Percentiles rank a stretch among this genome's conserved stretches.
These are phyloP conservation scores for Saururus chinensis DNA, from an alignment of 164 flowering plant species.

Conservation along the genomic window DNA sequence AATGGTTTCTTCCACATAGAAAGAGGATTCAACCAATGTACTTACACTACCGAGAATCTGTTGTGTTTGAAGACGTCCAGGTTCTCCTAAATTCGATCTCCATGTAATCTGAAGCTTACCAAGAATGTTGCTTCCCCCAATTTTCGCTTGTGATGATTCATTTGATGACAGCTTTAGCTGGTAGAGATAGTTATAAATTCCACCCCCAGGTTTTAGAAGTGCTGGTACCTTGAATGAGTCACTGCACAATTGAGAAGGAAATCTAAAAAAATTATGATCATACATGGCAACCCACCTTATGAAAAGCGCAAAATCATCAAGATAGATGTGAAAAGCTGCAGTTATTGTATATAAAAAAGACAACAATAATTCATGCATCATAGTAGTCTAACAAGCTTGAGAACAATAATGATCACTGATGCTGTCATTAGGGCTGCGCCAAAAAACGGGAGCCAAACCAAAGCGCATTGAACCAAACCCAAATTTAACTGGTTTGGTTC, in stretches of 20 bases:
- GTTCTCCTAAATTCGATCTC: constrained; percentile 98
- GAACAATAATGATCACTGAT: neutral
- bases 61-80: constrained; percentile 97
- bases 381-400: neutral
- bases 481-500: too few relatives aligned
- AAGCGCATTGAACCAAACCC: too few relatives aligned
- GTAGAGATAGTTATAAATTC: constrained; percentile 80
- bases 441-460: too few relatives aligned
- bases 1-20: neutral
- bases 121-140: constrained; percentile 73
- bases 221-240: constrained; percentile 65
- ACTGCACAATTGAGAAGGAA: constrained; percentile 24
- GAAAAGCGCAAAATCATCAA: neutral
- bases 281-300: neutral
- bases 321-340: too few relatives aligned
- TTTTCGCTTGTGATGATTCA: constrained; percentile 42
- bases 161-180: constrained; percentile 48
- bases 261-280: constrained; percentile 6
- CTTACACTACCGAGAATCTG: constrained; percentile 89
- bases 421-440: too few relatives aligned
- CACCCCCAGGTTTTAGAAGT: constrained; percentile 86
- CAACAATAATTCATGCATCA: too few relatives aligned
- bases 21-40: neutral
- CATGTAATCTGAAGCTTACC: constrained; percentile 98
- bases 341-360: too few relatives aligned